Evolutionary conservation across 257 asterid genomes (phyloP), one percentile per base, ranked within the genome.

Genomic region (Capsicum baccatum): DNA sequence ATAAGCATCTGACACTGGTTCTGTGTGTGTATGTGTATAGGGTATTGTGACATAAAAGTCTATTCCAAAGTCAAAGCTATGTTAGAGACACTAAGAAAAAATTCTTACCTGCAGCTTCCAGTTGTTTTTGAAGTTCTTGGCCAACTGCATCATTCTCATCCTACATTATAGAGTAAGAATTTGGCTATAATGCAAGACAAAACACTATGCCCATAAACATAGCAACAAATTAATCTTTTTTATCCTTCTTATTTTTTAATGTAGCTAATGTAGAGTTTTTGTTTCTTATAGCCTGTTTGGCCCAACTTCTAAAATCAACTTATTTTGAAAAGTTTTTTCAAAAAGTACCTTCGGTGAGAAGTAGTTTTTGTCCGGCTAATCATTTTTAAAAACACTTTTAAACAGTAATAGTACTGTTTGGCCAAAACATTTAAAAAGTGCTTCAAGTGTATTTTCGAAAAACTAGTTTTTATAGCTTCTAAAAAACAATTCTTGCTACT

Each of bases 61-160:
- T 64, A 64, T 33, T 12, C 44, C 71, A 33, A 64, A 11, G 35
- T 8, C n/a, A 64, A 64, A 64, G 7, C 8, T 64, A 64, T 64
- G 71, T 33, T 47, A 64, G 47, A 11, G 33, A 13, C 39, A 21
- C n/a, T 26, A 33, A 7, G 17, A 12, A 11, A 1, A 64, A 21
- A 52, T 48, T 85, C 83, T 54, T 86, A 92, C 98, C 98, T 87
- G 98, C 98, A 86, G 97, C 95, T 88, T 96, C 97, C 59, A 93
- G 90, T 85, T 96, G 98, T 90, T 91, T 93, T 79, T 94, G 98
- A 56, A 96, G 95, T 87, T 94, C 99, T 86, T 94, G 97, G 76
- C 98, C 99, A 15, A 93, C 83, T 37, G 88, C 92, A 91, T 94
- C 99, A 85, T 94, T 96, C 87, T 96, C 97, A 82, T 92, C 94